Percentiles rank a stretch among this genome's conserved stretches.
Evolutionary conservation across 805 yeast genomes (phyloP).

Genomic region (Kazachstania africana): DNA sequence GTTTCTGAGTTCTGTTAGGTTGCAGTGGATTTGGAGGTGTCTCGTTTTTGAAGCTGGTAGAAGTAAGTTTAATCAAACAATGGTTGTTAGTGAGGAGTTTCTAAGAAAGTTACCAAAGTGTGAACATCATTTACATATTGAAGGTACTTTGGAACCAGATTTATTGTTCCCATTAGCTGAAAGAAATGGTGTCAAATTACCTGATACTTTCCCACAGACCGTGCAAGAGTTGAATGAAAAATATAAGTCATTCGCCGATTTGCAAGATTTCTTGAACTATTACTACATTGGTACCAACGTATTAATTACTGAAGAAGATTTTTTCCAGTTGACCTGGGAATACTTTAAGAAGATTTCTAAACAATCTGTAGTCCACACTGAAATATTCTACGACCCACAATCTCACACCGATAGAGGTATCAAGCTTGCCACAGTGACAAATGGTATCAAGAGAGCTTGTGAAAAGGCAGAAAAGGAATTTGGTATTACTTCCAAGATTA

Average conservation of each 20-base stretch:
- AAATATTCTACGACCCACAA: constrained; percentile 77
- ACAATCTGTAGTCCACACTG: constrained; percentile 60
- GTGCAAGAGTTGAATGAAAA: constrained; percentile 46
- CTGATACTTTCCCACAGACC: constrained; percentile 49
- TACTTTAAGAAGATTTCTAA: constrained; percentile 47
- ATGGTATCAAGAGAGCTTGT: constrained; percentile 59
- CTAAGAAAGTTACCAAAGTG: constrained; percentile 69
- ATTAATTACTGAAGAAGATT: constrained; percentile 57
- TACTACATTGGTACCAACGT: constrained; percentile 77
- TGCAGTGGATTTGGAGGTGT: too few relatives aligned
- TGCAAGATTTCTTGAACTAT: constrained; percentile 69
- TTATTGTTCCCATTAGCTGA: constrained; percentile 56
- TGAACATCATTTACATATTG: constrained; percentile 78
- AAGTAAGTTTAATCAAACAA: too few relatives aligned
- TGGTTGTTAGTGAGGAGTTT: constrained; percentile 30
- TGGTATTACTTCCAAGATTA: constrained; percentile 57
- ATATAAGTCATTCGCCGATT: constrained; percentile 49
- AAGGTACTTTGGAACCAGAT: constrained; percentile 74
- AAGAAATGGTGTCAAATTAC: constrained; percentile 50
- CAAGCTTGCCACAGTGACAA: constrained; percentile 44
- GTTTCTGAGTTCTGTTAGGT: too few relatives aligned
- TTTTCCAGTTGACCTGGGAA: constrained; percentile 65
- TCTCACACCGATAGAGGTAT: constrained; percentile 66
- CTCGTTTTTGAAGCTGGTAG: too few relatives aligned
- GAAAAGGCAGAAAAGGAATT: constrained; percentile 45